Evolutionary conservation across 2,329 filamentous ascomycete genomes (phyloP), one percentile per base, ranked within the genome.

Genomic region (Ophiostoma novo-ulmi): DNA sequence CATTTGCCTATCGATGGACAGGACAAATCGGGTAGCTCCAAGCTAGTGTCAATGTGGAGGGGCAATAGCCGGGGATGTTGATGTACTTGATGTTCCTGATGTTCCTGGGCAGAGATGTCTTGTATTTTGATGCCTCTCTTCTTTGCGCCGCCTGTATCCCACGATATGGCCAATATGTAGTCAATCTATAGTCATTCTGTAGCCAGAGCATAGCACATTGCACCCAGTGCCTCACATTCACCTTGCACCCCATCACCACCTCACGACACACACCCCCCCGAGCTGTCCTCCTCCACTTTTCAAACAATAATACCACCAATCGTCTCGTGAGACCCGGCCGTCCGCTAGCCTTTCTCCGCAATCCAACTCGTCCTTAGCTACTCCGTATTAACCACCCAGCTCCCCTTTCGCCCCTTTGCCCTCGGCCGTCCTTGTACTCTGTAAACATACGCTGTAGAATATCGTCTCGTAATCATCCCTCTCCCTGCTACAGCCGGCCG

Each of bases 321-420:
- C 52, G 44, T 35, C 68, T 70, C 69, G 61, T 66, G 69, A 71
- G 35, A 41, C 55, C 64, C 68, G 26, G 52, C 68, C 41, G 70
- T 70, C 52, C 63, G 61, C 70, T 73, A 73, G 72, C 70, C 48
- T 68, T 71, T 71, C 72, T 72, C 70, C 72, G 69, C 71, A 72
- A 64, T 63, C 68, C 67, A 67, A 39, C 65, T 68, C 63, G 55
- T 65, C 26, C 65, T 35, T 20, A 63, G 14, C 35, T 58, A 68
- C 52, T 71, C 39, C 55, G 17, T 58, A 58, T 68, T 48, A 69
- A 58, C 38, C 17, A 39, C 67, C 61, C 36, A 63, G 67, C 63
- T 69, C 68, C 65, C 68, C 66, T 68, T 65, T 71, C 39, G 68
- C 70, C 70, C 68, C 70, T 71, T 71, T 58, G 63, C n/a, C 31